Conservation (phyloP, 108 stramenopile genomes). For the Skeletonema marinoi region DNA sequence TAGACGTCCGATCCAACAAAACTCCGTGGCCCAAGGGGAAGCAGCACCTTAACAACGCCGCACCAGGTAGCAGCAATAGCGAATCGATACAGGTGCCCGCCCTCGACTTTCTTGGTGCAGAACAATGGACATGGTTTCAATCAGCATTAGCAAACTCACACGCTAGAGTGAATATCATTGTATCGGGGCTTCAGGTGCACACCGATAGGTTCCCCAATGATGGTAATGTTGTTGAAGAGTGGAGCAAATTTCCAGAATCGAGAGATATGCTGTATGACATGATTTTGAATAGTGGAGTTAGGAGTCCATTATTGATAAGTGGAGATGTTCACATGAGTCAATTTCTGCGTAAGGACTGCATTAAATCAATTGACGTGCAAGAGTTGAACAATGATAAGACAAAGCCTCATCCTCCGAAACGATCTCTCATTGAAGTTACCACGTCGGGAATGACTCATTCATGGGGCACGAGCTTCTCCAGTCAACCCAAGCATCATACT, state of each 20-base stretch:
- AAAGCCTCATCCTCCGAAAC: constrained; percentile 6
- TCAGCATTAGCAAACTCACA: constrained; percentile 61
- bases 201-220: constrained; percentile 62
- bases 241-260: constrained; percentile 70
- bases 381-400: neutral
- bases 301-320: constrained; percentile 61
- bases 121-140: constrained; percentile 89
- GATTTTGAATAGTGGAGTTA: constrained; percentile 61
- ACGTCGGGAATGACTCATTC: constrained; percentile 84
- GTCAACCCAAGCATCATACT: constrained; percentile 37
- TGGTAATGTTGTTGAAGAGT: constrained; percentile 68
- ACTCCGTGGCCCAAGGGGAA: constrained; percentile 70
- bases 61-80: neutral
- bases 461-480: constrained; percentile 59
- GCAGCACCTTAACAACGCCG: constrained; percentile 8
- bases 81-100: neutral
- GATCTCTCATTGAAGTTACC: constrained; percentile 72
- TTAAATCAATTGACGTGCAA: constrained; percentile 7
- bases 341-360: constrained; percentile 70
- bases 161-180: constrained; percentile 78
- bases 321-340: constrained; percentile 89
- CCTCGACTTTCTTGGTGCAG: constrained; percentile 73
- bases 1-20: constrained; percentile 76
- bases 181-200: constrained; percentile 75
- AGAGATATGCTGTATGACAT: constrained; percentile 70